Percentiles rank a stretch among this genome's conserved stretches.
Evolutionary conservation across 2,329 filamentous ascomycete species (phyloP).

Genomic region (Didymella pinodella): DNA sequence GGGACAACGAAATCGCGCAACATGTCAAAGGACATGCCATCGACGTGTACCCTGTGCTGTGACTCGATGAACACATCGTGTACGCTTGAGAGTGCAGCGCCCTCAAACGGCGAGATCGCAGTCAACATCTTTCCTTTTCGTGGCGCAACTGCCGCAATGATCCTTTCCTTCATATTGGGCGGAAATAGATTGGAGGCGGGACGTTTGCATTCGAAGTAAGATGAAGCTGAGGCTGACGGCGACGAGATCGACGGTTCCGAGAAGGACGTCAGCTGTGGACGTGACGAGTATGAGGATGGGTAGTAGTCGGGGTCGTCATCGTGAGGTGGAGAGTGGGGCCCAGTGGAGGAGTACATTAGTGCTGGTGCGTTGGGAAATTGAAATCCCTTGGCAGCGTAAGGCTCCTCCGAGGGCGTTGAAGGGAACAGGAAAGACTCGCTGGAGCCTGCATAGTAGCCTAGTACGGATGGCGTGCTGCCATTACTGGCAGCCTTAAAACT

Average conservation of each 20-base stretch:
- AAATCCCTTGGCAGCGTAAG: conserved; percentile 31
- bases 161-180: conserved; percentile 36
- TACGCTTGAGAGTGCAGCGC: conserved; percentile 36
- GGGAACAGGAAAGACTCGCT: conserved; percentile 44
- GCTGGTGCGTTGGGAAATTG: conserved; percentile 32
- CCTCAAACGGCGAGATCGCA: conserved; percentile 47
- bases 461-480: conserved; percentile 40
- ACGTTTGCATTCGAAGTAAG: conserved; percentile 47
- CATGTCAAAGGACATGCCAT: conserved; percentile 50
- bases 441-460: conserved; percentile 41
- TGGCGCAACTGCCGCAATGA: conserved; percentile 45
- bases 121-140: conserved; percentile 36
- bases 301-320: conserved; percentile 30
- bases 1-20: conserved; percentile 39
- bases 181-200: conserved; percentile 29
- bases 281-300: conserved; percentile 37
- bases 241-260: conserved; percentile 46
- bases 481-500: conserved; percentile 29
- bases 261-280: conserved; percentile 40
- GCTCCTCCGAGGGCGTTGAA: conserved; percentile 39
- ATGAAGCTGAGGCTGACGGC: conserved; percentile 36
- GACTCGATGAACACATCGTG: conserved; percentile 46
- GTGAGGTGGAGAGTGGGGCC: conserved; percentile 16
- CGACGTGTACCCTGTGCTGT: conserved; percentile 44
- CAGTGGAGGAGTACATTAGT: conserved; percentile 22